Evolutionary conservation across 306 rosid genomes (phyloP).

Genomic region (Rosa lucieae): DNA sequence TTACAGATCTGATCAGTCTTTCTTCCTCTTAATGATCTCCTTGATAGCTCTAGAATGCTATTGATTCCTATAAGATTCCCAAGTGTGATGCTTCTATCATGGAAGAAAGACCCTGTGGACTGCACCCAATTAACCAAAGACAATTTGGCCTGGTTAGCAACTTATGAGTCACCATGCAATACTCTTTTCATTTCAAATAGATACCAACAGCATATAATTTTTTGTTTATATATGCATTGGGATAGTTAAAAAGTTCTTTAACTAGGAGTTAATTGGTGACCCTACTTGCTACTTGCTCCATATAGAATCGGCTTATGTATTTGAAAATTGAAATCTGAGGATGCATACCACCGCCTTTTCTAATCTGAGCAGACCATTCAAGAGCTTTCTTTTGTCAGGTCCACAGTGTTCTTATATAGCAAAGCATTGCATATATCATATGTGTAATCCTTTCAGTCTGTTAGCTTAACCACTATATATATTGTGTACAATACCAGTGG

Average conservation of each 20-base stretch:
- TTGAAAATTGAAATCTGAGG: background rate
- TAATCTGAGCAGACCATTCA: background rate
- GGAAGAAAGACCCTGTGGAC: slow-evolving; percentile 80
- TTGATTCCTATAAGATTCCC: slow-evolving; percentile 75
- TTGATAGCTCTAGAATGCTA: slow-evolving; percentile 56
- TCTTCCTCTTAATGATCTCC: slow-evolving; percentile 58
- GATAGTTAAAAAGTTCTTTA: background rate
- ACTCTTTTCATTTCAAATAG: background rate
- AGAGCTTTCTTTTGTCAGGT: background rate
- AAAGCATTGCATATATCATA: background rate
- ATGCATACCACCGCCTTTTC: background rate
- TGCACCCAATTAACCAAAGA: slow-evolving; percentile 28
- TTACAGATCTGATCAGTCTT: slow-evolving; percentile 36
- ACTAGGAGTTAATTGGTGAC: background rate
- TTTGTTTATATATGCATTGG: background rate
- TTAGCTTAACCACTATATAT: background rate
- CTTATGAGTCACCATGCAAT: background rate
- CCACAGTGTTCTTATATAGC: background rate
- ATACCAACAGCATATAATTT: background rate
- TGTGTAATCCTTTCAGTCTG: background rate
- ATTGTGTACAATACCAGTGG: background rate
- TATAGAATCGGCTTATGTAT: background rate
- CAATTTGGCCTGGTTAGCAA: background rate
- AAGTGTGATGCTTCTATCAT: slow-evolving; percentile 67
- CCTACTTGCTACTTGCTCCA: background rate